Conservation (phyloP, 1,139 yeast genomes). For the Yamadazyma jaroonii region DNA sequence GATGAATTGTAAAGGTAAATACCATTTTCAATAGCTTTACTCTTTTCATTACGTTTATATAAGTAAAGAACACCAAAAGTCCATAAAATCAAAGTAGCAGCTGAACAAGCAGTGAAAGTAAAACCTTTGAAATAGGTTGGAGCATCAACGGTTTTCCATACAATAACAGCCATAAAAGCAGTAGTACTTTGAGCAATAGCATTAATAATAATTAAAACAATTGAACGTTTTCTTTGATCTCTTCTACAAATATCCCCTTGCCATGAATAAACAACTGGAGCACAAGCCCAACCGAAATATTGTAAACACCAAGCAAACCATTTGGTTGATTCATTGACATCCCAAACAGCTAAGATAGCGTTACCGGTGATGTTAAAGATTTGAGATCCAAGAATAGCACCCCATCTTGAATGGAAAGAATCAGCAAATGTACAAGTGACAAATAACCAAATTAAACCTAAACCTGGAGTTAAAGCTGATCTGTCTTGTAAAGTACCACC, state of each 20-base stretch:
- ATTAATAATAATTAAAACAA: conserved; percentile 43
- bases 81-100: conserved; percentile 51
- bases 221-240: conserved; percentile 43
- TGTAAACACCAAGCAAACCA: conserved; percentile 50
- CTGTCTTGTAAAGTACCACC: conserved; percentile 37
- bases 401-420: conserved; percentile 52
- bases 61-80: conserved; percentile 52
- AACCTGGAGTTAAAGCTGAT: conserved; percentile 44
- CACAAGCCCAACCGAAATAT: conserved; percentile 51
- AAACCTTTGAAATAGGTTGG: conserved; percentile 40
- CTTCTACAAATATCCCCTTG: conserved; percentile 44
- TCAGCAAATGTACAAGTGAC: conserved; percentile 45
- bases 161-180: conserved; percentile 45
- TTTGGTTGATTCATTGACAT: conserved; percentile 41
- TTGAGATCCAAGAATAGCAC: conserved; percentile 56
- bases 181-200: conserved; percentile 43
- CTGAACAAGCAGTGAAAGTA: conserved; percentile 51
- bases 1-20: conserved; percentile 46
- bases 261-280: conserved; percentile 48
- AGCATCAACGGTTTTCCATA: conserved; percentile 46
- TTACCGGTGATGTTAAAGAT: conserved; percentile 40
- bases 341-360: conserved; percentile 44
- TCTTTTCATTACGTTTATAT: conserved; percentile 57
- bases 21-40: conserved; percentile 50
- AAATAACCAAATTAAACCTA: conserved; percentile 40